Percentiles rank a stretch among this genome's conserved stretches.
Conservation (phyloP, 148 eudicot genomes). For the Bassia scoparia region DNA sequence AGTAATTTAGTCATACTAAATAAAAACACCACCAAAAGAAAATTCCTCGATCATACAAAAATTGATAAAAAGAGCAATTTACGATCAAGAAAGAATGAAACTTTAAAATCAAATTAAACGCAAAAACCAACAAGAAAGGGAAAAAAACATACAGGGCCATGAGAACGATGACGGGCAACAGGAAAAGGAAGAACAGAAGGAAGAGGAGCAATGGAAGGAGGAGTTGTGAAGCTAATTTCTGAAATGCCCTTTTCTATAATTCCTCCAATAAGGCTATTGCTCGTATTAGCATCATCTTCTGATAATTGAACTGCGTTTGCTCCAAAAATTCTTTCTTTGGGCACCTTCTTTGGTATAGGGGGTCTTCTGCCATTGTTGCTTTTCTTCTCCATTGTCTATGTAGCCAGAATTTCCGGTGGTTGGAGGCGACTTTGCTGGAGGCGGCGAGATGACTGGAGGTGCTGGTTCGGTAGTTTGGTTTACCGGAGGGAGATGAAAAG, state of each 20-base stretch:
- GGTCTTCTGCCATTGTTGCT: constrained; percentile 25
- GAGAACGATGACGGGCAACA: constrained; percentile 89
- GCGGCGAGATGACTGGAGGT: too few relatives aligned
- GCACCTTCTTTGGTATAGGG: constrained; percentile 20
- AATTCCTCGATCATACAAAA: background rate
- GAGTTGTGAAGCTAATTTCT: constrained; percentile 28
- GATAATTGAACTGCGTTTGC: constrained; percentile 25
- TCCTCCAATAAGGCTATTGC: constrained; percentile 53
- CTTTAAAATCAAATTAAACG: background rate
- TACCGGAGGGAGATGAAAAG: too few relatives aligned
- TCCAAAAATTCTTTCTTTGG: constrained; percentile 32
- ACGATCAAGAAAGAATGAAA: background rate
- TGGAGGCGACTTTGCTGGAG: too few relatives aligned
- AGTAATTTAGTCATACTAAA: background rate
- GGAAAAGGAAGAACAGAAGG: constrained; percentile 79
- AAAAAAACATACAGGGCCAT: constrained; percentile 59
- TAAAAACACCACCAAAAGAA: background rate
- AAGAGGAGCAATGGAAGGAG: constrained; percentile 47
- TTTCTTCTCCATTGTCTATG: constrained; percentile 26
- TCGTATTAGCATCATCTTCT: constrained; percentile 36
- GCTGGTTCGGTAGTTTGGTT: too few relatives aligned
- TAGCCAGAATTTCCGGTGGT: too few relatives aligned
- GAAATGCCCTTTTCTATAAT: constrained; percentile 67
- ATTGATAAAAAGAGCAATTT: background rate
- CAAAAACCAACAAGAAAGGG: background rate